Evolutionary conservation across 208 protist species (phyloP), one percentile per base, ranked within the genome.

Genomic region (Crithidia thermophila): DNA sequence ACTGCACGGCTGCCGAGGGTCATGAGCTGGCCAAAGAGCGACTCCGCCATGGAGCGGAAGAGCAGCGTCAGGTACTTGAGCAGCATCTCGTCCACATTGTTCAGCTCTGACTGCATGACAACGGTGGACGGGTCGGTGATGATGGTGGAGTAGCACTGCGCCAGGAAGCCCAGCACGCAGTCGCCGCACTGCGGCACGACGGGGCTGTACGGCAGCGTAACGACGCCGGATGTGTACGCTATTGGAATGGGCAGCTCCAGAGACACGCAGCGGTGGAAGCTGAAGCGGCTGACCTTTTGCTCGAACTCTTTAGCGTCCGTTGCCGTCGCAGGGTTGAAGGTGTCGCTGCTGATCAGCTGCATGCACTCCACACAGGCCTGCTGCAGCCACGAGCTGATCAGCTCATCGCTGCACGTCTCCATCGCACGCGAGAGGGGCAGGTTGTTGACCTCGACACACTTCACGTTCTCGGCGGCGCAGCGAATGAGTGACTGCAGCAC

Each of bases 51-150:
- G 9, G 91, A 94, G 33, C 91, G 87, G 55, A 97, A 94, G 25
- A 94, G 74, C 20, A 97, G 87, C 1, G 85, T 85, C 20, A 97
- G 56, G 64, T 94, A 97, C 75, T 94, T 94, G 39, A 97, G 77
- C 43, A 97, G 63, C 91, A 97, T 97, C 51, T 93, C 88, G 60
- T 97, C 91, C 49, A 90, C 81, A 69, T 94, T 94, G 75, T 97
- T 97, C 45, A 94, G 74, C 74, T 94, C 88, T 25, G 91, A 94
- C 63, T 90, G 88, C 45, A 84, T 87, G 49, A 89, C 77, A 16
- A 79, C 85, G 3, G 83, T 74, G 25, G 62, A 75, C 10, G 71
- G 55, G 57, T 93, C 82, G 27, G 75, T 82, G 50, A 84, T 75
- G 50, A 93, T 82, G n/a, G 93, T 80, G 47, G 80, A 72, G 76